Evolutionary conservation across 2,329 filamentous ascomycete species (phyloP).

Genomic region (Nigrospora oryzae): DNA sequence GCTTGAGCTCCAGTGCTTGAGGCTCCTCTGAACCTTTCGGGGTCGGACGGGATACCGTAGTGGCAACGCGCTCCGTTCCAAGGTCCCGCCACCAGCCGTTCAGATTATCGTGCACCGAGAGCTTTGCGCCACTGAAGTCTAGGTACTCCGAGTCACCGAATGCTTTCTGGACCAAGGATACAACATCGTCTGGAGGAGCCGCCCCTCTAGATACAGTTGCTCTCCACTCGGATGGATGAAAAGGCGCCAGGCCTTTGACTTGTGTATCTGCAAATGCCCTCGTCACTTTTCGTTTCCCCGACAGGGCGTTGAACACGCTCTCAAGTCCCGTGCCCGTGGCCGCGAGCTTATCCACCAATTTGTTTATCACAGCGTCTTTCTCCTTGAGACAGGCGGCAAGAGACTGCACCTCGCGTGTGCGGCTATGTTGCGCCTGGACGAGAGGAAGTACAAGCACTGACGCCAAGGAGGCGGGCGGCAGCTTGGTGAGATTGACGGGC

Average conservation of each 20-base stretch:
- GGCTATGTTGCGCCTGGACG: constrained; percentile 34
- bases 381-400: constrained; percentile 33
- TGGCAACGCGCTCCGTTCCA: constrained; percentile 17
- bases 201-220: constrained; percentile 12
- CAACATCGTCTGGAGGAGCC: constrained; percentile 19
- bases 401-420: constrained; percentile 29
- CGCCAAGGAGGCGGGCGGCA: constrained; percentile 30
- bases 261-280: constrained; percentile 35
- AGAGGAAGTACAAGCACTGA: constrained; percentile 44
- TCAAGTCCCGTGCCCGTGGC: constrained; percentile 42
- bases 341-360: constrained; percentile 45
- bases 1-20: constrained; percentile 7
- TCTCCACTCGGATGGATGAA: constrained; percentile 32
- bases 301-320: constrained; percentile 41
- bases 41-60: background rate
- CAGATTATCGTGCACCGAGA: constrained; percentile 15
- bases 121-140: background rate
- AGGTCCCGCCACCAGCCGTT: constrained; percentile 43
- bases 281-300: constrained; percentile 36
- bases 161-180: constrained; percentile 29
- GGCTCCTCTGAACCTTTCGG: constrained; percentile 6
- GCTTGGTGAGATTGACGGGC: constrained; percentile 49
- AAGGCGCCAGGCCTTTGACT: constrained; percentile 43
- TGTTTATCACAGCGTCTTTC: constrained; percentile 43
- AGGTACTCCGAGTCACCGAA: constrained; percentile 24